These are phyloP conservation scores for Lasiodiplodia sp. DNA, from an alignment of 2,329 filamentous ascomycete species.

Conservation along the genomic window DNA sequence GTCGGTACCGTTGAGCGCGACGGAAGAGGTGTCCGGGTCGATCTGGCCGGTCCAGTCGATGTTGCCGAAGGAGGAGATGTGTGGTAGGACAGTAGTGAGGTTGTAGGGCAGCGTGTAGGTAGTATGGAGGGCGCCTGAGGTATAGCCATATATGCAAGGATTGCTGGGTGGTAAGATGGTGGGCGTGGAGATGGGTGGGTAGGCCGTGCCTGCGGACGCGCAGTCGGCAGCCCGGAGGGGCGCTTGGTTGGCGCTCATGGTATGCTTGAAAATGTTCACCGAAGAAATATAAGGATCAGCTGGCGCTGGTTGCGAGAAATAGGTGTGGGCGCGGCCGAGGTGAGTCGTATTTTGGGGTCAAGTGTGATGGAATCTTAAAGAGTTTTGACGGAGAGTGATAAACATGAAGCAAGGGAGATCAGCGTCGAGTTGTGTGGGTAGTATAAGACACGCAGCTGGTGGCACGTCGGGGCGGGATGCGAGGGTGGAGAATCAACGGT, in stretches of 20 bases:
- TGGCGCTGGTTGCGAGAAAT: not conserved
- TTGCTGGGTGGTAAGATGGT: conserved; percentile 22
- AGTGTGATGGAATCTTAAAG: not conserved
- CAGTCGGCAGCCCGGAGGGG: conserved; percentile 20
- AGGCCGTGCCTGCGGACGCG: conserved; percentile 16
- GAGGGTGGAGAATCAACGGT: not conserved
- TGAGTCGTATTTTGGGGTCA: not conserved
- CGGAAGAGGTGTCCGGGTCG: not conserved
- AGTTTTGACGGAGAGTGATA: conserved; percentile 6
- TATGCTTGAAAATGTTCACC: not conserved
- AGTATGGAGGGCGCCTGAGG: conserved; percentile 3
- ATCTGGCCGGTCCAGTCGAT: conserved; percentile 15
- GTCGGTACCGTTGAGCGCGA: conserved; percentile 23
- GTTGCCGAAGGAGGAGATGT: conserved; percentile 24
- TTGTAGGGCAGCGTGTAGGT: conserved; percentile 19
- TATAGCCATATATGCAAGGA: conserved; percentile 7
- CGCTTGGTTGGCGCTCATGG: conserved; percentile 16
- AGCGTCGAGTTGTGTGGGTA: not conserved
- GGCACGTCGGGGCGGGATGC: not conserved
- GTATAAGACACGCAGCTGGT: conserved; percentile 7
- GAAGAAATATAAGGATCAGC: not conserved
- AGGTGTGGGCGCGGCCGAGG: not conserved
- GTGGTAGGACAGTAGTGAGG: conserved; percentile 19
- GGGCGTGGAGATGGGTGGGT: conserved; percentile 19
- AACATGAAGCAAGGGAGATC: conserved; percentile 13